Base-by-base conservation (phyloP, 2,329 filamentous ascomycete species). In the Zasmidium citrigriseum region DNA sequence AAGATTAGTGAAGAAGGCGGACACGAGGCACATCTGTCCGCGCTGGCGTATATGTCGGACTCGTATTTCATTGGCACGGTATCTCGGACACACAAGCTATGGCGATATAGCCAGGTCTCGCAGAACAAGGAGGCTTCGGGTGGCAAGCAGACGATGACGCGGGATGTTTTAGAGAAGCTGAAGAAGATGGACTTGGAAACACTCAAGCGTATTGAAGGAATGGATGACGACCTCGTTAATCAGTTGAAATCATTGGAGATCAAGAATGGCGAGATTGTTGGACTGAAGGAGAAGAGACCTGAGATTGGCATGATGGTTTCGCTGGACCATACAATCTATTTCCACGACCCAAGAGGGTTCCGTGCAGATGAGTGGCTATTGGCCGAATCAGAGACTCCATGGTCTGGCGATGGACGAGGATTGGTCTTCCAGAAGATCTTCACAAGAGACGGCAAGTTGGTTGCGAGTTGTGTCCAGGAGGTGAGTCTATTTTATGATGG, bases 21-120 rank as follows among this genome's bases (percentile, higher is more conserved):
- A 1, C 85, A 88, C 63, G 84, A 89, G 68, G 91, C 92, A 11
- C 93, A 98, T 72, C 80, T 97, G 34, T 89, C 85, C 38, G 95
- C 95, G 9, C 81, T 99, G 61, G 93, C 93, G 22, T 99, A 98
- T 78, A 90, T 98, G 79, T 59, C 60, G 44, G 93, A 98, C 76
- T 89, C 85, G 71, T 95, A 90, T 78, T 98, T 99, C 76, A 93
- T 98, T 73, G 93, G 90, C 41, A 97, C 93, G 1, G 86, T 97
- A 7, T 82, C 88, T 24, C 86, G 91, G 20, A 87, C 93, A 55
- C 93, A 97, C 75, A 83, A 86, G 57, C 82, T 97, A 34, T 93
- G 89, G 83, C 83, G 90, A 14, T 91, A 90, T 72, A 85, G 83
- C 1, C 60, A 58, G 16, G 50, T 56, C 12, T 44, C 58, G 3